Conservation (phyloP, 73 alveolate genomes). For the Paraurostyla sp. region DNA sequence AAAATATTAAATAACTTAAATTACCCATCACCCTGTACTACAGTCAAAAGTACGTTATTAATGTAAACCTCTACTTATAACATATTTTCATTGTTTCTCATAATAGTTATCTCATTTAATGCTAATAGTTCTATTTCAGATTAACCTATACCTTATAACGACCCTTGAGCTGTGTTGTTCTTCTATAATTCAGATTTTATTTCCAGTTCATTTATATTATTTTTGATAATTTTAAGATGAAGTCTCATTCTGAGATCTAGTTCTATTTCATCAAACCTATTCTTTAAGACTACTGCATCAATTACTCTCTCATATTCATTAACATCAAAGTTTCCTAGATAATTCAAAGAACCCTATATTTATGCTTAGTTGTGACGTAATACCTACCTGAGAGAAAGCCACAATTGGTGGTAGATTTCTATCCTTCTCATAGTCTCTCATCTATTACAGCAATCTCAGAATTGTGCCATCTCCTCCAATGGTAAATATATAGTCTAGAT, state of each 20-base stretch:
- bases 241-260: conserved; percentile 50
- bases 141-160: background rate
- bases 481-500: conserved; percentile 60
- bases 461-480: conserved; percentile 82
- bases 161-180: background rate
- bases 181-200: background rate
- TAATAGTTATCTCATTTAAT: conserved; percentile 38
- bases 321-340: conserved; percentile 53
- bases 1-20: background rate
- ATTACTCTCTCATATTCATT: conserved; percentile 28
- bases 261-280: background rate
- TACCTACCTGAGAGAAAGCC: conserved; percentile 48
- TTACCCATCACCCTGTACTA: conserved; percentile 87
- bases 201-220: background rate
- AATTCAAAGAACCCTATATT: conserved; percentile 59
- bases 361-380: background rate
- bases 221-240: background rate
- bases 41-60: conserved; percentile 17
- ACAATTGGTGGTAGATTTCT: conserved; percentile 62
- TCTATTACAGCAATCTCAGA: conserved; percentile 49
- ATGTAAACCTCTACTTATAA: background rate
- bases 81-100: conserved; percentile 25
- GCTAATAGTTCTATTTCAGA: background rate
- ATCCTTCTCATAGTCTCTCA: conserved; percentile 21
- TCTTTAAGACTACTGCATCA: background rate